Conservation (phyloP, 83 land plant species). For the Isoetes engelmannii region DNA sequence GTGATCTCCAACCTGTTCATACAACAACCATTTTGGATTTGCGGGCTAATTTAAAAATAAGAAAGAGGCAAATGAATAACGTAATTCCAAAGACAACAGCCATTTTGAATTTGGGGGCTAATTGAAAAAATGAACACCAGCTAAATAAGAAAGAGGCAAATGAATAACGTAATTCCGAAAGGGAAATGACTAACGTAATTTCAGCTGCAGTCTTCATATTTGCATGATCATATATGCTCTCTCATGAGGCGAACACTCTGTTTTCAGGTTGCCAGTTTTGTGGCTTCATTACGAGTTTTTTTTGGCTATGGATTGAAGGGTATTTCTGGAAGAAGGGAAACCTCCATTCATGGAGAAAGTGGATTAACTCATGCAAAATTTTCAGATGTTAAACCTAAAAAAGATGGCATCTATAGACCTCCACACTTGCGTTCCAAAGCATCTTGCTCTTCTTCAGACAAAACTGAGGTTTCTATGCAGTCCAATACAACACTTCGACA, state of each 20-base stretch:
- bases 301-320: constrained; percentile 55
- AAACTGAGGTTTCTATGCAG: not conserved
- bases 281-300: constrained; percentile 56
- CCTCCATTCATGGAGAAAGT: not conserved
- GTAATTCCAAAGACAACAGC: too few species aligned
- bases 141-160: too few species aligned
- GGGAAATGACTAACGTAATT: too few species aligned
- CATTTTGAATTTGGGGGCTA: too few species aligned
- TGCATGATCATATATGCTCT: not conserved
- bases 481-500: constrained; percentile 12
- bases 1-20: too few species aligned
- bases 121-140: too few species aligned
- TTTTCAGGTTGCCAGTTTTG: constrained; percentile 62
- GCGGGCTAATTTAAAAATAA: too few species aligned
- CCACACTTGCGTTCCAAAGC: constrained; percentile 59
- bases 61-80: too few species aligned
- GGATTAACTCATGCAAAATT: not conserved
- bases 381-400: constrained; percentile 23
- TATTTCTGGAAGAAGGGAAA: not conserved
- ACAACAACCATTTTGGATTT: too few species aligned
- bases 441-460: constrained; percentile 5
- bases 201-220: not conserved
- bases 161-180: too few species aligned
- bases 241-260: not conserved
- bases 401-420: constrained; percentile 58